Evolutionary conservation across 2,329 filamentous ascomycete species (phyloP), one percentile per base, ranked within the genome.

Genomic region (Apiospora sp.): DNA sequence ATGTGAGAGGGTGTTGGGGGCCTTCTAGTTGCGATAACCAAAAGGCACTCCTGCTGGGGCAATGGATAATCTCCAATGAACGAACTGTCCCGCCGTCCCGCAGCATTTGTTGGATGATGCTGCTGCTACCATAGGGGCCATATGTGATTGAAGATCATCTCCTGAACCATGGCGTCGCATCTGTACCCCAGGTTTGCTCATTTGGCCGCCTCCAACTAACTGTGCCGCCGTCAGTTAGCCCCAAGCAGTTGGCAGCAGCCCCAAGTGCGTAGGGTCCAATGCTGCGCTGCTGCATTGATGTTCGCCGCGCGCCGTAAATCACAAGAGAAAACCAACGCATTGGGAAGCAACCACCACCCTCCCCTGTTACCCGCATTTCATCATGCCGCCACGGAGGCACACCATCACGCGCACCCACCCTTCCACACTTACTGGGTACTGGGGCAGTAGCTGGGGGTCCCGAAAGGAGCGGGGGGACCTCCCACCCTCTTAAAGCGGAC

Each of bases 341-440:
- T 61, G 54, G 54, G 54, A 61, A 61, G 27, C 30, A 19, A 61
- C 54, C 54, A 37, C 30, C 54, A 37, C 54, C 54, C 54, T 61
- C 54, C 54, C 54, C 54, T 61, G 54, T 61, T 61, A 37, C 54
- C 49, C 54, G 54, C 34, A 34, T 61, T 61, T 13, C 54, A 61
- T 61, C 54, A 61, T 61, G 54, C 54, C 54, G 54, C 30, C 54
- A 61, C 30, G 7, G 27, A 34, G 43, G 43, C 67, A 48, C 43
- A 68, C 67, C 16, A 30, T 44, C 67, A 30, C 67, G 24, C 30
- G 67, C 27, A 13, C 64, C 8, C 67, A 34, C n/a, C 64, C 24
- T 24, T 4, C 34, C 3, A 19, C n/a, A n/a, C n/a, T n/a, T n/a
- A n/a, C n/a, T n/a, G n/a, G n/a, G n/a, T n/a, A n/a, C n/a, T n/a